Evolutionary conservation across 768 basidiomycete genomes (phyloP), one percentile per base, ranked within the genome.

Genomic region (Hygrophorus russula): DNA sequence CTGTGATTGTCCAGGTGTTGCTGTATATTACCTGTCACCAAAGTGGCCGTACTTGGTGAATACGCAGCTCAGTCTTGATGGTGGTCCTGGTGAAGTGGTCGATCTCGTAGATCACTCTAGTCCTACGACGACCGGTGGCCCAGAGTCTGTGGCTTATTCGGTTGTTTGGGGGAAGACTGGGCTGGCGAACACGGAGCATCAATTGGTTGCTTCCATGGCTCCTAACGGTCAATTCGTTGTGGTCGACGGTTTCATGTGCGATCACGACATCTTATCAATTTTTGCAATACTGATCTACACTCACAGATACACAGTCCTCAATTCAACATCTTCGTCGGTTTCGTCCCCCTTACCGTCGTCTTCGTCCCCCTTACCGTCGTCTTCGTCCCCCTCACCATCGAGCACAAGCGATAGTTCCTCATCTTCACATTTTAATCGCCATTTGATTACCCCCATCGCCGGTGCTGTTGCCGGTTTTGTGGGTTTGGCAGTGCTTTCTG

Each of bases 191-290:
- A 36, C 31, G 29, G 15, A 41, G 19, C 49, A 51, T 40, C 31
- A 36, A 31, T 34, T 51, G 17, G 47, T 51, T 12, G 34, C 48
- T 17, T 41, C 39, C 10, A 36, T 38, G 18, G 41, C 41, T 30
- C 36, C 36, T 13, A 15, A 18, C 19, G 30, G 39, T 15, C 17
- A 36, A 15, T 48, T 42, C 24, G 36, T 36, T 28, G 40, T 48
- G 20, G 49, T 51, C 5, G 49, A 51, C 31, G 49, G 42, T 11
- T 45, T 51, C 40, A 46, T 45, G 49, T 51, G 30, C 31, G 49
- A 17, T 14, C 18, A 24, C 24, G 24, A 24, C n/a, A 4, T 14
- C 4, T 18, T 4, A 9, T 4, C n/a, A n/a, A 28, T 30, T n/a
- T 34, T 36, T 8, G 6, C 11, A 11, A 19, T 19, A 19, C 36